Base-by-base conservation (phyloP, 2,329 filamentous ascomycete species). In the Pseudogymnoascus verrucosus region DNA sequence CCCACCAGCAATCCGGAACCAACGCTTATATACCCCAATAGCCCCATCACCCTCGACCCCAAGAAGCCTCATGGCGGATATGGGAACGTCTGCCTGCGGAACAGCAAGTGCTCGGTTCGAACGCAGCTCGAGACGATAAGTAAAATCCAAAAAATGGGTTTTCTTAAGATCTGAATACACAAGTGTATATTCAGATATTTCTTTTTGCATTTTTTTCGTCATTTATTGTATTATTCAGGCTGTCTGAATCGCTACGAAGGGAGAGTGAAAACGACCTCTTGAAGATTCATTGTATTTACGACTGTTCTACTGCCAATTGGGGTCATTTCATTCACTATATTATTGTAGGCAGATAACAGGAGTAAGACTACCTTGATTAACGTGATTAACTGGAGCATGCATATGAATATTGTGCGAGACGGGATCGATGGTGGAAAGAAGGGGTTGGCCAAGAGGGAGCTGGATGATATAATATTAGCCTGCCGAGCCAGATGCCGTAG, bases 1-100 rank as follows among this genome's bases (percentile, higher is more conserved):
- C 28, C 51, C 10, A 57, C 26, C 28, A 57, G 51, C 8, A 19
- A 34, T 14, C 51, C n/a, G 10, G 26, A 57, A 57, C n/a, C 51
- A 57, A 57, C 12, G n/a, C 28, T 34, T 57, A 57, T 57, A 57
- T 57, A 57, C 16, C 28, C 51, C 28, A 10, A 36, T 19, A 57
- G 21, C 28, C 11, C 10, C 51, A 14, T 21, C 3, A 21, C 28
- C 3, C 10, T 34, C 51, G 51, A 16, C 51, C 51, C n/a, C 51
- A 57, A 36, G 51, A 36, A 57, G 51, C 51, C 51, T 57, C 11
- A 34, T 57, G 51, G 51, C 28, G 6, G 51, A 57, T 54, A 57
- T 57, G 26, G 28, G 51, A 57, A 57, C 28, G 28, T 57, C 10
- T 57, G 28, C 10, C 51, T 57, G 51, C 51, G 11, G 5, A 57